Evolutionary conservation across 139 green algal genomes (phyloP).

Genomic region (Micromonas commoda): DNA sequence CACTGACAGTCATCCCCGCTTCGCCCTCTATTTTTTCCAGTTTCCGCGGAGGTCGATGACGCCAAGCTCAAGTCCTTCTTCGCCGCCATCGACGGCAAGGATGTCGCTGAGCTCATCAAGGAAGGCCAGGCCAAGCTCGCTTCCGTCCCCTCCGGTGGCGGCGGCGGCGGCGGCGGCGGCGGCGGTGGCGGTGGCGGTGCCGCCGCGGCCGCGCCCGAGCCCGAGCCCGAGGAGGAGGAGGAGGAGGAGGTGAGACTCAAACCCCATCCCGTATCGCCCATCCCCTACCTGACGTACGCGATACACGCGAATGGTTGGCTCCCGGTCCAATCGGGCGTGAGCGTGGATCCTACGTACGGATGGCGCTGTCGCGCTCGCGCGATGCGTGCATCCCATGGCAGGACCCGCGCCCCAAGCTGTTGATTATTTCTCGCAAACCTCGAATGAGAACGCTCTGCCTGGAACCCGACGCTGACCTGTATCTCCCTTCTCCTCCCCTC

Average conservation of each 20-base stretch:
- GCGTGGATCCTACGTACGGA: no score
- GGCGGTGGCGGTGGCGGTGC: constrained; percentile 40
- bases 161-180: constrained; percentile 32
- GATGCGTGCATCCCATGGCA: no score
- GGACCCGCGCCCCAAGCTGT: no score
- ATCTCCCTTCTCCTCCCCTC: constrained; percentile 25
- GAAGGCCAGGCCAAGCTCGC: constrained; percentile 54
- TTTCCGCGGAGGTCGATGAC: constrained; percentile 51
- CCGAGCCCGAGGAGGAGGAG: constrained; percentile 52
- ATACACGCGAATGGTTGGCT: no score
- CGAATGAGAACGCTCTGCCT: neutral
- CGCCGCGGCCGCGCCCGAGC: constrained; percentile 22
- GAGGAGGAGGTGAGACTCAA: no score
- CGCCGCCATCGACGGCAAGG: constrained; percentile 60
- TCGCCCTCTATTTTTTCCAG: constrained; percentile 38
- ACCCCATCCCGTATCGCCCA: constrained; percentile 27
- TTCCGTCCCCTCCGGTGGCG: constrained; percentile 52
- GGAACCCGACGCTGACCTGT: neutral
- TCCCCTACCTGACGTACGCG: neutral
- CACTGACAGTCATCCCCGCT: no score
- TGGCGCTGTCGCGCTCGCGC: no score
- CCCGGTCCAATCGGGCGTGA: no score
- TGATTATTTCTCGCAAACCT: no score
- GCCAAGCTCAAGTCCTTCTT: constrained; percentile 49
- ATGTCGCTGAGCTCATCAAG: constrained; percentile 46